Conservation (phyloP, 805 yeast species). For the Sugiyamaella smithiae region DNA sequence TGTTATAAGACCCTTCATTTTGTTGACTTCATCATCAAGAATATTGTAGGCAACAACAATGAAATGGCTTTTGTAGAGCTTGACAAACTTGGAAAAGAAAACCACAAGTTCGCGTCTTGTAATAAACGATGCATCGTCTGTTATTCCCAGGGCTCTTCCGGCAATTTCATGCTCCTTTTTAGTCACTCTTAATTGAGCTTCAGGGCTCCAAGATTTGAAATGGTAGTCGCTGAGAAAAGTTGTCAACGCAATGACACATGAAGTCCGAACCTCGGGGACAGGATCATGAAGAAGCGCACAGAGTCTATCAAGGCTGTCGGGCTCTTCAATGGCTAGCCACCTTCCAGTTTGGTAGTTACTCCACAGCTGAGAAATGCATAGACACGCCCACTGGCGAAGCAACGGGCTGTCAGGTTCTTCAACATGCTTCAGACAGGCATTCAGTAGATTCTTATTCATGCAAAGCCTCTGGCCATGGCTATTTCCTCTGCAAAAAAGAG, state of each 20-base stretch:
- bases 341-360: conserved; percentile 69
- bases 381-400: conserved; percentile 87
- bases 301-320: conserved; percentile 49
- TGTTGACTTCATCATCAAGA: conserved; percentile 71
- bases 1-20: conserved; percentile 36
- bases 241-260: conserved; percentile 70
- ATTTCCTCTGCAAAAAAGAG: conserved; percentile 80
- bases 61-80: conserved; percentile 68
- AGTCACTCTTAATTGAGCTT: background rate
- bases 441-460: conserved; percentile 62
- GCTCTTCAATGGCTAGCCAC: conserved; percentile 63
- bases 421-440: conserved; percentile 62
- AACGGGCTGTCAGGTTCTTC: conserved; percentile 78
- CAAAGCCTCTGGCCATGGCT: conserved; percentile 77
- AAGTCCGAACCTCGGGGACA: conserved; percentile 91
- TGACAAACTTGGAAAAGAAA: conserved; percentile 70
- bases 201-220: conserved; percentile 15
- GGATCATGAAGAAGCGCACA: conserved; percentile 66
- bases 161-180: conserved; percentile 54
- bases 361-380: conserved; percentile 76
- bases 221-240: conserved; percentile 51
- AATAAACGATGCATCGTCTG: conserved; percentile 85
- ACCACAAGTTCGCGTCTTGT: conserved; percentile 83
- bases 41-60: conserved; percentile 84
- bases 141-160: conserved; percentile 58